Base-by-base conservation (phyloP, 164 flowering plant genomes). In the Aristolochia californica region DNA sequence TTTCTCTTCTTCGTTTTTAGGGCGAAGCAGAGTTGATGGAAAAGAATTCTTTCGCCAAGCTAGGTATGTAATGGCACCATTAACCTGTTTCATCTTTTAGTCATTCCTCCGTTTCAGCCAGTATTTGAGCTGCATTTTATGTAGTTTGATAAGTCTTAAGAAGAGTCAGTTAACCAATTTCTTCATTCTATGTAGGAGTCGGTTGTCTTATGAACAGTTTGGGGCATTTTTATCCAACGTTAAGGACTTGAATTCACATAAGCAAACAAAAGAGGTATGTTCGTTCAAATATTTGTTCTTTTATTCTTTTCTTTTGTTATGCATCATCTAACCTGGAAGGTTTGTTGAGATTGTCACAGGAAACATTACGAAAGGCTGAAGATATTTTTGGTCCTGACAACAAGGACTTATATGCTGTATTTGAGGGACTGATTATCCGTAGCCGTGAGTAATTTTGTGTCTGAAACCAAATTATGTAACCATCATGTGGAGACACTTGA, bases 21-120 rank as follows among this genome's bases (percentile, higher is more conserved):
- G 84, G 53, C 76, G 87, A 72, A 69, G 89, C 51, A 84, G 94
- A 62, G 91, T 88, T 45, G 97, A 87, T 62, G 98, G 98, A 48
- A 93, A 85, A 72, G 98, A 93, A 57, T 93, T 88, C 72, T 87
- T 93, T 68, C 90, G 97, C 65, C 93, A 83, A 87, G 98, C 83
- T 70, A 78, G 98, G 96, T 91, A 82, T 13, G 44, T 34, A 44
- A 11, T 18, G 43, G 38, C 10, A 17, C 13, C 28, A 34, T 26
- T 20, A 23, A 51, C 23, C 53, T 23, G 34, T 16, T 25, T 43
- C 8, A 12, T 47, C 1, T 43, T 45, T 5, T 23, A 57, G 27
- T 12, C 21, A n/a, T 28, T 25, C 27, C 56, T 13, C 4, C 8
- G 21, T 62, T 25, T 2, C 15, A 4, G 21, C 11, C 22, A 1